phyloP scores from a whole-genome alignment of 176 grass and related monocot species.

The Carex parvula region DNA sequence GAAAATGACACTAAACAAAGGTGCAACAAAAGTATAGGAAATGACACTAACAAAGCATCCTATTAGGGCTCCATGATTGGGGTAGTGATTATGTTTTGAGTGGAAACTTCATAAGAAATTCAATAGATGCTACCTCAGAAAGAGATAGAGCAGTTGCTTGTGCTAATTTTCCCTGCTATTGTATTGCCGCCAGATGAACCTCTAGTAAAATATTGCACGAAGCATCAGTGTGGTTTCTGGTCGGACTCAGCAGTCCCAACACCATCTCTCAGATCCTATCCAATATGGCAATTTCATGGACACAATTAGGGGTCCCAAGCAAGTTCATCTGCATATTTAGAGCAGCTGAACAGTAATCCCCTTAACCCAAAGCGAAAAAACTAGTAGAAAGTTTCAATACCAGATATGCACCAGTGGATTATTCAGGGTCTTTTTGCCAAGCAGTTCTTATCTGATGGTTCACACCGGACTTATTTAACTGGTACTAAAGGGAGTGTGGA shows the following conservation, averaged over 20 bases:
- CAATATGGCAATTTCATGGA: neutral
- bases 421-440: neutral
- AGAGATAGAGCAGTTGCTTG: neutral
- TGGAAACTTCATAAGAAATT: neutral
- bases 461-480: neutral
- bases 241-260: neutral
- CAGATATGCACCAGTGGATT: neutral
- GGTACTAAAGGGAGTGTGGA: neutral
- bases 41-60: neutral
- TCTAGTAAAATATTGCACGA: neutral
- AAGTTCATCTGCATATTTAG: neutral
- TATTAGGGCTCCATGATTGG: neutral
- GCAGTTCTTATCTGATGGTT: neutral
- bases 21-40: too few relatives aligned
- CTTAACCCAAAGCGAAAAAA: neutral
- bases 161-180: neutral
- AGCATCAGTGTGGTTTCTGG: too few relatives aligned
- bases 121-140: neutral
- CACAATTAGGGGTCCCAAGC: neutral
- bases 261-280: neutral
- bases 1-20: neutral
- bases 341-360: neutral
- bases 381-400: neutral
- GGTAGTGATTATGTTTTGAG: neutral
- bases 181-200: neutral